Evolutionary conservation across 371 early-diverging fungal species (phyloP), one percentile per base, ranked within the genome.

Genomic region (Lichtheimia corymbifera): DNA sequence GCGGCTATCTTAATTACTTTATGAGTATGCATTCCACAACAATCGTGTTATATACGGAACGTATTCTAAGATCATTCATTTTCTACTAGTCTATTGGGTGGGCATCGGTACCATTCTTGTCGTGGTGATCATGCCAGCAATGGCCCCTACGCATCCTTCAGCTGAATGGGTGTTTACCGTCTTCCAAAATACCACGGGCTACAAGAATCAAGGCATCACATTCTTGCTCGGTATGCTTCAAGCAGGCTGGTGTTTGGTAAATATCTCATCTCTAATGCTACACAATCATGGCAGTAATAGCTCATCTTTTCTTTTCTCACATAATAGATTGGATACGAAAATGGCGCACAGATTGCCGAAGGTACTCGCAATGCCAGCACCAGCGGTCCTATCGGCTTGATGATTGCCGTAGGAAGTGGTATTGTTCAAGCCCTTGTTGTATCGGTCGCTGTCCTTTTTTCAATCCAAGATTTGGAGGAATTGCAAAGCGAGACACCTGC

Each of bases 121-220:
- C n/a, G 65, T 79, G 2, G 57, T 72, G 57, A 55, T 58, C 18
- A 58, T 71, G 42, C 73, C 73, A 27, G 76, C 62, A 17, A 65
- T 73, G 69, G 73, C 79, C 14, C 76, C 73, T 17, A 58, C 66
- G 14, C 69, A 71, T 27, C 62, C 56, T 7, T 53, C 66, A 2
- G 74, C 76, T 2, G 53, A 63, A 41, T 79, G 75, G 75, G 79
- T 76, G 0, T 79, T 79, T 53, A 66, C 68, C 2, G 70, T 71
- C 18, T 79, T 73, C 30, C 41, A 50, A 5, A 79, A 79, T 17
- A 66, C 52, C 3, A 75, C 79, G 2, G 79, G 79, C 0, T 75
- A 71, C 15, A 24, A 50, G 1, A 75, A 73, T 18, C 41, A 44
- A 7, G 72, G 66, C 25, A 50, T 73, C 17, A 68, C 61, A 9